phyloP scores from a whole-genome alignment of 768 basidiomycete species.

The Phlebiopsis flavidoalba region DNA sequence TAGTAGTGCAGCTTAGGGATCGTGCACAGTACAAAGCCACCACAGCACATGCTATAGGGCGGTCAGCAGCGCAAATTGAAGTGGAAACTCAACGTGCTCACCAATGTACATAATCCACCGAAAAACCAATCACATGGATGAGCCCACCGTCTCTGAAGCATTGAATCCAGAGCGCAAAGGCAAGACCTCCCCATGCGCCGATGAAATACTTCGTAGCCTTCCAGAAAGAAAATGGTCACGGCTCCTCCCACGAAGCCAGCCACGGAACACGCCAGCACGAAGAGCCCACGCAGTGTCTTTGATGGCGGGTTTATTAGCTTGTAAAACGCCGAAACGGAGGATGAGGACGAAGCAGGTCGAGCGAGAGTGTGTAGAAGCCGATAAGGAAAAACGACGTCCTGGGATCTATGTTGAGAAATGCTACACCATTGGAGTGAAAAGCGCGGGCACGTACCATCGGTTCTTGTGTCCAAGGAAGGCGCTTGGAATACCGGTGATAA shows the following conservation, averaged over 20 bases:
- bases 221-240: constrained; percentile 89
- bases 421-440: constrained; percentile 11
- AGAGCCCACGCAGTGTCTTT: constrained; percentile 79
- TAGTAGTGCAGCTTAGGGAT: constrained; percentile 86
- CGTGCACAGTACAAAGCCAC: constrained; percentile 77
- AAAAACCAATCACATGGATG: constrained; percentile 67
- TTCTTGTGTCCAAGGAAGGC: constrained; percentile 95
- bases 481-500: constrained; percentile 84
- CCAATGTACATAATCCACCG: constrained; percentile 92
- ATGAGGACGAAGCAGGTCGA: constrained; percentile 87
- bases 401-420: constrained; percentile 11
- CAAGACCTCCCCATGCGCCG: constrained; percentile 84
- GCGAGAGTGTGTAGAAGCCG: constrained; percentile 83
- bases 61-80: constrained; percentile 12
- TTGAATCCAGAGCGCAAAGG: constrained; percentile 83
- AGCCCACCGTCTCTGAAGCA: constrained; percentile 80
- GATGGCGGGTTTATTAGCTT: constrained; percentile 79
- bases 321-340: constrained; percentile 79
- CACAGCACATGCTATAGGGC: constrained; percentile 54
- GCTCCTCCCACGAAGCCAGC: constrained; percentile 83
- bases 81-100: constrained; percentile 22
- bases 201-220: constrained; percentile 80
- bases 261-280: constrained; percentile 75
- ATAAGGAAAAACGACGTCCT: constrained; percentile 94
- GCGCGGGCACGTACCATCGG: constrained; percentile 61